Evolutionary conservation across 257 asterid genomes (phyloP), one percentile per base, ranked within the genome.

Genomic region (Rauvolfia tetraphylla): DNA sequence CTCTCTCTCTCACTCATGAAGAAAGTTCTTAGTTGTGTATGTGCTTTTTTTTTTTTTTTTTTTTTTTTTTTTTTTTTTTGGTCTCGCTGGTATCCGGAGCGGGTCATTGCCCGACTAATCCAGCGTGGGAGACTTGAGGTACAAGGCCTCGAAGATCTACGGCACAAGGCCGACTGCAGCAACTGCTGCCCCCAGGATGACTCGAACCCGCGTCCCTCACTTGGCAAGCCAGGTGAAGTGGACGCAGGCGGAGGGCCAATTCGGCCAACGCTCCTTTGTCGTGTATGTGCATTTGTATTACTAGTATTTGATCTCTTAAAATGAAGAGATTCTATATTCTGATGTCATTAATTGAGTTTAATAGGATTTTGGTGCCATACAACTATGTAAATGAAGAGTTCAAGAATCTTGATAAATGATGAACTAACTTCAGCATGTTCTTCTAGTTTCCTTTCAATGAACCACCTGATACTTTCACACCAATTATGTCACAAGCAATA

Each of bases 311-410:
- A 74, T 81, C 5, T 73, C 54, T 63, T 82, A 84, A 88, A 89
- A 84, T 88, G 92, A 56, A 54, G 75, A 83, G 84, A 88, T 84
- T 84, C 92, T 63, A 33, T 76, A 75, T 79, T 83, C 75, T 49
- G 48, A 33, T 73, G 57, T 67, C 31, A 56, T 72, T 61, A 44
- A 56, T 61, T 65, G 77, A 51, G 36, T 51, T 71, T 58, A 76
- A 49, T 69, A 41, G 4, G 15, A 42, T 56, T 79, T 59, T 73
- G 15, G 29, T 73, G 54, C 22, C 11, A 34, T 59, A 58, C 78
- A 72, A 73, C 71, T 67, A 76, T 79, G 22, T 38, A 18, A 62
- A 44, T 5, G 72, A 42, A 29, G 44, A 62, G 33, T 44, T 59
- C 25, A 59, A 71, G 51, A 71, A 72, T 66, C 14, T n/a, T 57